These are phyloP conservation scores for Beauveria asiatica DNA, from an alignment of 2,329 filamentous ascomycete genomes.

Conservation along the genomic window DNA sequence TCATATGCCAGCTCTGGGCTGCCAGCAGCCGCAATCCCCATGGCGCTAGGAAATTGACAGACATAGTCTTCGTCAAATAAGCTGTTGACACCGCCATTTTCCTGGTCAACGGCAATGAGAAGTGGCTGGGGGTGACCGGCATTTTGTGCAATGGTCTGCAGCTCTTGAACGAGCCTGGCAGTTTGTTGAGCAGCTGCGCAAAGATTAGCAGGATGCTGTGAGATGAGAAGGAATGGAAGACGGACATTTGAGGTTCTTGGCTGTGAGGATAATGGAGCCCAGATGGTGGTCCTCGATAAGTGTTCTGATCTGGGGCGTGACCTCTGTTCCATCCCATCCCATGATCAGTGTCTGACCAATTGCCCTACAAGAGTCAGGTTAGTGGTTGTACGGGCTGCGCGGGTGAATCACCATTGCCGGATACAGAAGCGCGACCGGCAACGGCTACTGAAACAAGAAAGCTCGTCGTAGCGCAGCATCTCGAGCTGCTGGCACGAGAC, in stretches of 20 bases:
- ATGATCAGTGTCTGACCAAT: constrained; percentile 74
- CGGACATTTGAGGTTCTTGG: constrained; percentile 78
- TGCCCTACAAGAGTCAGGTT: constrained; percentile 35
- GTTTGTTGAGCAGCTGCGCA: constrained; percentile 78
- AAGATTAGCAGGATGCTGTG: constrained; percentile 14
- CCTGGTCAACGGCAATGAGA: constrained; percentile 87
- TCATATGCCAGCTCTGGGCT: constrained; percentile 79
- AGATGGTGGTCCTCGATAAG: constrained; percentile 80
- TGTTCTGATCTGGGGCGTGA: constrained; percentile 73
- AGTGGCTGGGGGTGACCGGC: constrained; percentile 84
- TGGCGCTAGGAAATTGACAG: constrained; percentile 91
- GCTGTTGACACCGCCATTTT: constrained; percentile 97
- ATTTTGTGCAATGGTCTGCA: constrained; percentile 86
- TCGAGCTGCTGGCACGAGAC: background rate
- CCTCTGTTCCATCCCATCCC: constrained; percentile 78
- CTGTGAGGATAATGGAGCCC: constrained; percentile 76
- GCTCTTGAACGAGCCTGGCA: constrained; percentile 76
- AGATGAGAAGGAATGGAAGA: constrained; percentile 8
- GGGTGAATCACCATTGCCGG: background rate
- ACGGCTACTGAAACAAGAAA: background rate
- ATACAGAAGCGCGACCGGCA: background rate
- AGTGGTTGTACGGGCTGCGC: background rate
- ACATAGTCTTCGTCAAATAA: constrained; percentile 94
- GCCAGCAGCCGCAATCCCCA: constrained; percentile 91
- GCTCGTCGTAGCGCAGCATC: background rate